phyloP scores from a whole-genome alignment of 768 basidiomycete species.

The Rhodotorula paludigena region DNA sequence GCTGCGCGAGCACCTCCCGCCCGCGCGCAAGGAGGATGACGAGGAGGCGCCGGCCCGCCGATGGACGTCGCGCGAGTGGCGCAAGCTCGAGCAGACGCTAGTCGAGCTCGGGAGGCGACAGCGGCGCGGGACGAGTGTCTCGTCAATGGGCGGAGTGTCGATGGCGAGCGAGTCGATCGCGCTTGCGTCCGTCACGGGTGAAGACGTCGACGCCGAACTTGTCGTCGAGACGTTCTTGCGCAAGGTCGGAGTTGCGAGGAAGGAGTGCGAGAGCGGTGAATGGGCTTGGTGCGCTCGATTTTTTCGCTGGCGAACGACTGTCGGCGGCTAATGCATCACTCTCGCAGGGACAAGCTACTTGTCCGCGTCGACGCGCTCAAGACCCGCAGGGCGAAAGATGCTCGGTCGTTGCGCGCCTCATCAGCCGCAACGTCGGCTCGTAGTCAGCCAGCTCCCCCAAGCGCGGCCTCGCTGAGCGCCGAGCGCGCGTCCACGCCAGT shows the following conservation, averaged over 20 bases:
- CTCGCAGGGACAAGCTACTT: constrained; percentile 54
- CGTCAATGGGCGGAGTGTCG: no score
- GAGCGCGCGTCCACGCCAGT: background rate
- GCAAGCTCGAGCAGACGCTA: constrained; percentile 69
- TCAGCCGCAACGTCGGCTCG: background rate
- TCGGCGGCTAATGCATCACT: background rate
- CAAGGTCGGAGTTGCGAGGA: constrained; percentile 47
- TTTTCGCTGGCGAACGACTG: background rate
- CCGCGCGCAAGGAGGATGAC: background rate
- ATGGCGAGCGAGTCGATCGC: constrained; percentile 28
- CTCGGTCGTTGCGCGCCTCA: constrained; percentile 1
- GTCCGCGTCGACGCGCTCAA: constrained; percentile 57
- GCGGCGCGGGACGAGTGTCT: background rate
- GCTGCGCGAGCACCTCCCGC: constrained; percentile 1
- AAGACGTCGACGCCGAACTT: constrained; percentile 43
- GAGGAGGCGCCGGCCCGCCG: constrained; percentile 14
- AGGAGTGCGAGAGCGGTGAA: constrained; percentile 51
- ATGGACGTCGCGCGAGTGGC: constrained; percentile 79
- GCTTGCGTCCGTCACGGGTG: constrained; percentile 43
- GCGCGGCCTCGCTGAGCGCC: background rate
- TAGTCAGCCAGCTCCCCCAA: background rate
- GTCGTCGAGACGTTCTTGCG: constrained; percentile 60
- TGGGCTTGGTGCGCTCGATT: constrained; percentile 58
- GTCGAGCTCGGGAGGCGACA: constrained; percentile 55
- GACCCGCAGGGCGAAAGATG: constrained; percentile 51